Conservation (phyloP, 2,329 filamentous ascomycete species). For the Sporothrix humicola region DNA sequence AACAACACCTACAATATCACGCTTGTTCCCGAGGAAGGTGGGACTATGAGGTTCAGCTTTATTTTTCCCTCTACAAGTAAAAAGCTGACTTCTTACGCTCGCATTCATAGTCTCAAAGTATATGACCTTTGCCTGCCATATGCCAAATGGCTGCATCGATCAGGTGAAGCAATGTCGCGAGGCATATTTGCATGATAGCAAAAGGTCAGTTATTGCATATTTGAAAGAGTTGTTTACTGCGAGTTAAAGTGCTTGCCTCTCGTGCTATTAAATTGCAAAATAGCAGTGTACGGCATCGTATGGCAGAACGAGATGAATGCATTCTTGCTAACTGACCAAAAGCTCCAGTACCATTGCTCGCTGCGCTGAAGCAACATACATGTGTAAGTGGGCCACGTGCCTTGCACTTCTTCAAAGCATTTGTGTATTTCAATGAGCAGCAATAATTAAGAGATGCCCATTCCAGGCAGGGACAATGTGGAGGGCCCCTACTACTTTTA, state of each 20-base stretch:
- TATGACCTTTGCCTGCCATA: conserved; percentile 35
- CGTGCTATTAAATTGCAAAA: neutral
- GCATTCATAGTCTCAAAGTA: conserved; percentile 20
- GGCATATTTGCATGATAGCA: neutral
- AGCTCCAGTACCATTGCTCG: conserved; percentile 42
- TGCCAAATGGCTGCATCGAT: conserved; percentile 54
- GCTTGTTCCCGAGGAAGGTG: conserved; percentile 34
- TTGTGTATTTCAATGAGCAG: neutral
- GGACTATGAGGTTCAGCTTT: neutral
- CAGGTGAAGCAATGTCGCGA: conserved; percentile 46
- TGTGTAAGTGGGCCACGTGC: conserved; percentile 46
- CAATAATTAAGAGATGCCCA: neutral
- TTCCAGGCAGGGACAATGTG: conserved; percentile 57
- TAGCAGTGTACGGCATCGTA: neutral
- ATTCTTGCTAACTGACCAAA: conserved; percentile 17
- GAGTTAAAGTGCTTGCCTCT: neutral
- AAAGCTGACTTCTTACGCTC: neutral
- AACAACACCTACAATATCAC: conserved; percentile 56
- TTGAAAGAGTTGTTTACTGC: neutral
- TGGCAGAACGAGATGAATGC: conserved; percentile 19
- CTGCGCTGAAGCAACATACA: conserved; percentile 58
- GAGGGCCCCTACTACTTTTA: conserved; percentile 54
- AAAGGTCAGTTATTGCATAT: neutral
- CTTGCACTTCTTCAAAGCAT: conserved; percentile 6
- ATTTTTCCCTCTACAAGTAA: neutral